Percentiles rank a stretch among this genome's conserved stretches.
Evolutionary conservation across 2,329 filamentous ascomycete species (phyloP).

Genomic region (Fusarium concolor): DNA sequence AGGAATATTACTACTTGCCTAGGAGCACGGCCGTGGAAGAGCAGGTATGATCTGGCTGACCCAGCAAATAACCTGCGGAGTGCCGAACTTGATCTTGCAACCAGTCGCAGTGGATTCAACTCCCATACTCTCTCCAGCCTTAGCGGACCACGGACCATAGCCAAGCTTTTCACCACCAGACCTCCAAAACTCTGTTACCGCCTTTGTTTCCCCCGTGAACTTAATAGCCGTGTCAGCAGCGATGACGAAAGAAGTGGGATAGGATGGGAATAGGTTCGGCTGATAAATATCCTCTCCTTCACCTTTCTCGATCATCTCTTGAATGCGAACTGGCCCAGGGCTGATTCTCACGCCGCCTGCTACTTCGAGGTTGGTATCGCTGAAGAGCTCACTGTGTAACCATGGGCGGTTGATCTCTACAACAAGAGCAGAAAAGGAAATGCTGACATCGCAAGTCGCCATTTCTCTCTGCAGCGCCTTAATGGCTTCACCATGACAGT

Average conservation of each 20-base stretch:
- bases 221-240: background rate
- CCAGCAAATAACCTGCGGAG: background rate
- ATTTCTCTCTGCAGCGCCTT: background rate
- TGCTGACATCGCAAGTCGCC: background rate
- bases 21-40: background rate
- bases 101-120: background rate
- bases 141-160: background rate
- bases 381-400: background rate
- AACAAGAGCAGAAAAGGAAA: background rate
- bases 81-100: background rate
- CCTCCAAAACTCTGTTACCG: background rate
- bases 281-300: fast-evolving
- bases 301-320: background rate
- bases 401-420: background rate
- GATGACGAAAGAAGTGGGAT: background rate
- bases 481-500: background rate
- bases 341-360: background rate
- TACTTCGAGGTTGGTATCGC: background rate
- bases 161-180: background rate
- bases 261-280: background rate
- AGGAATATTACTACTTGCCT: no score
- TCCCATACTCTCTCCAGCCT: background rate
- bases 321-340: background rate
- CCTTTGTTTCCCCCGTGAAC: fast-evolving
- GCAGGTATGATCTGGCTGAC: background rate